A percentile compares a stretch with the other conserved stretches of the same genome.
Evolutionary conservation across 2,329 filamentous ascomycete genomes (phyloP).

Genomic region (Emergomyces pasteurianus): DNA sequence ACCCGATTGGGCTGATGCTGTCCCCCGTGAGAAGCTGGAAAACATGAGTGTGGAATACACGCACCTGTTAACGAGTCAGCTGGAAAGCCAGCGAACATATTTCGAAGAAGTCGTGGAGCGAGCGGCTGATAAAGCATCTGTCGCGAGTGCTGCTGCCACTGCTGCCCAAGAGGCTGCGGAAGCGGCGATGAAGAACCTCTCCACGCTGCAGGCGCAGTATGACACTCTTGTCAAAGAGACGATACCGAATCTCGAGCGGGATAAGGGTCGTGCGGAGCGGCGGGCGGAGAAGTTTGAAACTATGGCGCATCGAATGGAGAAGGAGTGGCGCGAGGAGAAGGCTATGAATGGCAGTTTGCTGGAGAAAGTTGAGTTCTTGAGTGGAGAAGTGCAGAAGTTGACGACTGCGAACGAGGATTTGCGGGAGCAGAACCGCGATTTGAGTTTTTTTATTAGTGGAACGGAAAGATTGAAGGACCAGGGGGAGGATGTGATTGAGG

Average conservation of each 20-base stretch:
- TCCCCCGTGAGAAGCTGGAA: constrained; percentile 50
- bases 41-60: constrained; percentile 90
- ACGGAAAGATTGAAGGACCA: constrained; percentile 63
- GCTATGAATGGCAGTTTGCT: constrained; percentile 69
- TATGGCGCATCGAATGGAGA: constrained; percentile 62
- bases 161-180: constrained; percentile 52
- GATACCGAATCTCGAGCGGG: constrained; percentile 59
- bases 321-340: constrained; percentile 76
- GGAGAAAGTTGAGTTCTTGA: constrained; percentile 59
- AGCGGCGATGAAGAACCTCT: constrained; percentile 43
- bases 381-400: constrained; percentile 45
- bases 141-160: constrained; percentile 47
- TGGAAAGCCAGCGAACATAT: constrained; percentile 85
- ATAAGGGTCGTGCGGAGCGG: constrained; percentile 54
- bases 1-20: constrained; percentile 34
- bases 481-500: constrained; percentile 63
- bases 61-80: constrained; percentile 79
- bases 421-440: constrained; percentile 73
- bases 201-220: constrained; percentile 47
- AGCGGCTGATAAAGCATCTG: constrained; percentile 75
- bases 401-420: constrained; percentile 57
- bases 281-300: constrained; percentile 61
- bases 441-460: constrained; percentile 77
- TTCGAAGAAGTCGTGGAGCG: constrained; percentile 88
- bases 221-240: constrained; percentile 42